Evolutionary conservation across 371 early-diverging fungal genomes (phyloP).

Genomic region (Mortierella sp.): DNA sequence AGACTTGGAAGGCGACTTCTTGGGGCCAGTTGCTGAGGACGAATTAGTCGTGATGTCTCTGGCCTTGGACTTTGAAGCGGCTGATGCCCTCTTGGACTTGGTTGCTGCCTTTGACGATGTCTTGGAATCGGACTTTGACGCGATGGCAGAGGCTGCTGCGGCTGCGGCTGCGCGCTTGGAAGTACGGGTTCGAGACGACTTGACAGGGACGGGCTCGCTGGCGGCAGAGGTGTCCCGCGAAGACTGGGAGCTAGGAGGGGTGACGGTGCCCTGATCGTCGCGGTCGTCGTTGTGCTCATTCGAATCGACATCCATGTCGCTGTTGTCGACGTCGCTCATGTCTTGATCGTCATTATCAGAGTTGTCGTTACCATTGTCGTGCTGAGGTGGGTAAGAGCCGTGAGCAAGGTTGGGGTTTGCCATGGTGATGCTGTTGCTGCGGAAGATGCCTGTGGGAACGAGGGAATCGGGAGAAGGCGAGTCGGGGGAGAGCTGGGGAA

Average conservation of each 20-base stretch:
- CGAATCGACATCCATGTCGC: conserved; percentile 39
- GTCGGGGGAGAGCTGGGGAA: conserved; percentile 36
- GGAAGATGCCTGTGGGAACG: conserved; percentile 28
- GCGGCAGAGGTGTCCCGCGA: conserved; percentile 21
- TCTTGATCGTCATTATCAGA: conserved; percentile 15
- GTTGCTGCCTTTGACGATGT: conserved; percentile 10
- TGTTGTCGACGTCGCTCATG: conserved; percentile 33
- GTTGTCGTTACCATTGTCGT: conserved; percentile 2
- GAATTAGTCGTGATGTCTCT: background rate
- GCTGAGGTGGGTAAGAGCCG: conserved; percentile 38
- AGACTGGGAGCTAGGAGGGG: background rate
- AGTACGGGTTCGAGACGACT: conserved; percentile 16
- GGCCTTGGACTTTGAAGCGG: background rate
- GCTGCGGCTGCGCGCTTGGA: conserved; percentile 19
- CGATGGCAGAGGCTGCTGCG: background rate
- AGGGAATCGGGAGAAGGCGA: conserved; percentile 30
- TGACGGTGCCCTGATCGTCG: conserved; percentile 15
- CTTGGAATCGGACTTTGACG: background rate
- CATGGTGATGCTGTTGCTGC: conserved; percentile 7
- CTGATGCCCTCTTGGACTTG: conserved; percentile 14
- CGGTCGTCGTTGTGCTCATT: conserved; percentile 23
- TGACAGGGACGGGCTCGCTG: background rate
- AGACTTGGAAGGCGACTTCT: background rate
- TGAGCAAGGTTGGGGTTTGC: conserved; percentile 38
- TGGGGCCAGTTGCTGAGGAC: background rate